These are phyloP conservation scores for Avena sativa DNA, from an alignment of 176 grass and related monocot species.

Conservation along the genomic window DNA sequence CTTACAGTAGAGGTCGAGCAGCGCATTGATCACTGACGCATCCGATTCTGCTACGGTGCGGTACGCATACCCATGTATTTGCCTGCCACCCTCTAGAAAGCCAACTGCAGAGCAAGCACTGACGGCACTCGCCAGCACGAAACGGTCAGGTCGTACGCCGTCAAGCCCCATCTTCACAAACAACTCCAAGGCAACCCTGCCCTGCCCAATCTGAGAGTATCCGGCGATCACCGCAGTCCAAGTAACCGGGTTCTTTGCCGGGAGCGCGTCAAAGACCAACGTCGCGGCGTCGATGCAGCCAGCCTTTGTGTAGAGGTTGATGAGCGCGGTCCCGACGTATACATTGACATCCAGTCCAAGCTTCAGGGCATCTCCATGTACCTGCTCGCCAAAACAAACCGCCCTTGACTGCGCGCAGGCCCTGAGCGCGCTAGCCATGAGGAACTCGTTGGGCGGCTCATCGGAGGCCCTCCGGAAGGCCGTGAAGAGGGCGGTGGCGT, in stretches of 20 bases:
- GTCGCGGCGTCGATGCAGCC: slow-evolving; percentile 58
- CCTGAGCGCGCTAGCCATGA: slow-evolving; percentile 67
- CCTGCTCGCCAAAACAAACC: slow-evolving; percentile 47
- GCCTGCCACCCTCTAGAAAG: slow-evolving; percentile 65
- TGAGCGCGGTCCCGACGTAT: slow-evolving; percentile 61
- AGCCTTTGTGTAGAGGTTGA: slow-evolving; percentile 64
- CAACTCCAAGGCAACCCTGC: slow-evolving; percentile 46
- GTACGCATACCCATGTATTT: slow-evolving; percentile 66
- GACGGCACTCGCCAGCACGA: slow-evolving; percentile 66
- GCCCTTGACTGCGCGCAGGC: slow-evolving; percentile 55
- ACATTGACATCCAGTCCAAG: slow-evolving; percentile 49
- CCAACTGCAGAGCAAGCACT: slow-evolving; percentile 63
- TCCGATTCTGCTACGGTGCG: slow-evolving; percentile 52
- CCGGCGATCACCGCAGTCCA: slow-evolving; percentile 77
- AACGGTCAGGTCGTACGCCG: slow-evolving; percentile 53
- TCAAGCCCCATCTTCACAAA: slow-evolving; percentile 63
- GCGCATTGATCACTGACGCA: slow-evolving; percentile 54
- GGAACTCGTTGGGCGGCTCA: slow-evolving; percentile 59
- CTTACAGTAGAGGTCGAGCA: slow-evolving; percentile 78
- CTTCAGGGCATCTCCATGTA: slow-evolving; percentile 54
- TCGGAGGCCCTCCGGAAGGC: slow-evolving; percentile 31
- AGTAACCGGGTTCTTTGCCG: slow-evolving; percentile 57
- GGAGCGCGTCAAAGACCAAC: slow-evolving; percentile 59
- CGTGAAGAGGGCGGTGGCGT: slow-evolving; percentile 50
- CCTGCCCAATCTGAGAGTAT: slow-evolving; percentile 55